Evolutionary conservation across 2,329 filamentous ascomycete genomes (phyloP).

Genomic region (Rugonectria rugulosa): DNA sequence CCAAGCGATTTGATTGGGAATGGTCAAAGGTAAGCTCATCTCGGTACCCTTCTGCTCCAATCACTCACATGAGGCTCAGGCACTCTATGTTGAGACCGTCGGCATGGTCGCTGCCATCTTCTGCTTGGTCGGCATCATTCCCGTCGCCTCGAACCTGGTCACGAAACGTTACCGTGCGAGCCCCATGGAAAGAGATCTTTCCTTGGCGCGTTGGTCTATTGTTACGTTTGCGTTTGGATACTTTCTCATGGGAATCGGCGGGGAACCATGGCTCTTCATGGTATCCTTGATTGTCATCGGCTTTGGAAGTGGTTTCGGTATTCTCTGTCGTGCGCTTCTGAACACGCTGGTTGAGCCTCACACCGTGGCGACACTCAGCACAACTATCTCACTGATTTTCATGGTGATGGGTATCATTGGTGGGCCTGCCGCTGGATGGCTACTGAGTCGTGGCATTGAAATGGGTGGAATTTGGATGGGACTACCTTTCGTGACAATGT

Average conservation of each 20-base stretch:
- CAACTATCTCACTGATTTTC: constrained; percentile 58
- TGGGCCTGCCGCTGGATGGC: constrained; percentile 54
- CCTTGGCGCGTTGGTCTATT: constrained; percentile 47
- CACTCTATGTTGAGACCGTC: constrained; percentile 51
- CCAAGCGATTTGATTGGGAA: constrained; percentile 57
- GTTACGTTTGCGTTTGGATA: constrained; percentile 43
- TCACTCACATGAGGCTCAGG: constrained; percentile 36
- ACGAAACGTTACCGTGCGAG: constrained; percentile 40
- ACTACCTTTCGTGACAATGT: constrained; percentile 55
- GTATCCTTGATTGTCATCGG: constrained; percentile 53
- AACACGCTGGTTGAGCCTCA: constrained; percentile 61
- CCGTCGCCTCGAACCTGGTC: constrained; percentile 43
- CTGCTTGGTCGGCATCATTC: constrained; percentile 49
- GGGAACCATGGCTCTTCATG: constrained; percentile 45
- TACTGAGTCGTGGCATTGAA: constrained; percentile 55
- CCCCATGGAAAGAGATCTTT: constrained; percentile 49
- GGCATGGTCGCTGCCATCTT: constrained; percentile 47
- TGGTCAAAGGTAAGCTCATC: constrained; percentile 48
- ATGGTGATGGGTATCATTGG: constrained; percentile 55
- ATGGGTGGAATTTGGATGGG: constrained; percentile 57
- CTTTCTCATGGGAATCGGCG: constrained; percentile 48
- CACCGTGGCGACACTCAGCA: constrained; percentile 62
- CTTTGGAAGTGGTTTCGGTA: constrained; percentile 52
- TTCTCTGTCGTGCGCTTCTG: constrained; percentile 56
- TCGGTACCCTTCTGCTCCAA: constrained; percentile 3